Base-by-base conservation (phyloP, 768 basidiomycete species). In the Trametes maxima region DNA sequence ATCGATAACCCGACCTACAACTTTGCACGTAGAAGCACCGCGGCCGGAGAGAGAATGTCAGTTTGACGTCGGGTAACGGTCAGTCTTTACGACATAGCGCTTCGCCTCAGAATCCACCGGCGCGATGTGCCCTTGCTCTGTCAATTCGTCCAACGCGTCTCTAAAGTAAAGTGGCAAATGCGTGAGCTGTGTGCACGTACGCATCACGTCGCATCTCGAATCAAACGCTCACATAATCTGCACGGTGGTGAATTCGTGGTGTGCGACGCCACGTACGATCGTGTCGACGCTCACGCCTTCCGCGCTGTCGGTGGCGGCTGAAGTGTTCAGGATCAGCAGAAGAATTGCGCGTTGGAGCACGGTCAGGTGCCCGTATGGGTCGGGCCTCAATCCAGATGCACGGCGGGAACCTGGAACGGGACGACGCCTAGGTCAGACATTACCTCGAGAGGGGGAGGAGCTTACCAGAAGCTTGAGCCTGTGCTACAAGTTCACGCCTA, bases 261-360 rank as follows among this genome's bases (percentile, higher is more conserved):
- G 64, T 12, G 40, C 24, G 42, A 65, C 55, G 12, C 53, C 59
- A 14, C 50, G 48, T 8, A 39, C 37, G 40, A 68, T 65, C 5
- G 45, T 19, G 2, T 2, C n/a, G 14, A 62, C 44, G 33, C 49
- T 50, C 21, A 59, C 57, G 13, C 50, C 67, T 4, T 39, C 44
- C 3, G 40, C 40, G 14, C 50, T 19, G 1, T 49, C 3, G 22
- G 46, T 6, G 14, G 54, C 21, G 1, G 44, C 6, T 4, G 45
- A 24, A 10, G 64, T 52, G 17, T 69, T 57, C 37, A 66, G 55
- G 13, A 72, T 63, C 28, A 62, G 24, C 19, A 71, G 56, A 21
- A 72, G 59, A n/a, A 72, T 67, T 0, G 53, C 60, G 4, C 71
- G 54, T 47, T 72, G 59, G 7, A 70, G 62, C 11, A 45, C 40